Conservation (phyloP, 768 basidiomycete genomes). For the Termitomyces sp. region DNA sequence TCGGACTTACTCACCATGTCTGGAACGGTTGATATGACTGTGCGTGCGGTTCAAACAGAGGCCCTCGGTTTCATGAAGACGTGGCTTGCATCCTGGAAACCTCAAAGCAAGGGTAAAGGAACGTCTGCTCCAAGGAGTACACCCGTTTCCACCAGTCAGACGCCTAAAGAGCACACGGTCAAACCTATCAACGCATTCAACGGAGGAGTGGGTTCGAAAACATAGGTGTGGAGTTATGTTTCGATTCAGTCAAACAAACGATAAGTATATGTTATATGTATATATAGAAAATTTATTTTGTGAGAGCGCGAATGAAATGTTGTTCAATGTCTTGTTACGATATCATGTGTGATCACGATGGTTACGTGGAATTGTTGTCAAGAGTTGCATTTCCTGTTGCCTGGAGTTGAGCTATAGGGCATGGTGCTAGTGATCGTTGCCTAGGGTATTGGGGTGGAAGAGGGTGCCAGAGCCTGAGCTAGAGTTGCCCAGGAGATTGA, state of each 20-base stretch:
- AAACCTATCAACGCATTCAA: background rate
- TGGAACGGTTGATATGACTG: constrained; percentile 42
- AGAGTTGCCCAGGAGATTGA: too few relatives aligned
- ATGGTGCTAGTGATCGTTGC: too few relatives aligned
- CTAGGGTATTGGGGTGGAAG: too few relatives aligned
- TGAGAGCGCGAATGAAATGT: too few relatives aligned
- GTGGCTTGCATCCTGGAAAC: constrained; percentile 40
- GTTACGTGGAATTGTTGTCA: too few relatives aligned
- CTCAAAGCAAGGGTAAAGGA: background rate
- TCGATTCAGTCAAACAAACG: background rate
- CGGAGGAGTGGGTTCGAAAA: background rate
- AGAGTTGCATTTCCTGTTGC: too few relatives aligned
- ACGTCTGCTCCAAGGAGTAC: background rate
- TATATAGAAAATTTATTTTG: background rate
- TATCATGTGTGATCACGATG: too few relatives aligned
- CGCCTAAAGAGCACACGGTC: background rate
- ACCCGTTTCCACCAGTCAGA: background rate
- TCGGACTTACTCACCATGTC: constrained; percentile 45
- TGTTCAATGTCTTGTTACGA: too few relatives aligned
- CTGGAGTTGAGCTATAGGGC: too few relatives aligned
- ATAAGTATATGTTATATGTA: background rate
- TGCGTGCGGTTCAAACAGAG: constrained; percentile 46
- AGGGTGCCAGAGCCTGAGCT: too few relatives aligned
- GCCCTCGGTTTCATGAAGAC: constrained; percentile 47
- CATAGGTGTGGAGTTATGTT: too few relatives aligned